Percentiles rank a stretch among this genome's conserved stretches.
Conservation (phyloP, 1,284 basidiomycete genomes). For the Trichosporon ovoides region DNA sequence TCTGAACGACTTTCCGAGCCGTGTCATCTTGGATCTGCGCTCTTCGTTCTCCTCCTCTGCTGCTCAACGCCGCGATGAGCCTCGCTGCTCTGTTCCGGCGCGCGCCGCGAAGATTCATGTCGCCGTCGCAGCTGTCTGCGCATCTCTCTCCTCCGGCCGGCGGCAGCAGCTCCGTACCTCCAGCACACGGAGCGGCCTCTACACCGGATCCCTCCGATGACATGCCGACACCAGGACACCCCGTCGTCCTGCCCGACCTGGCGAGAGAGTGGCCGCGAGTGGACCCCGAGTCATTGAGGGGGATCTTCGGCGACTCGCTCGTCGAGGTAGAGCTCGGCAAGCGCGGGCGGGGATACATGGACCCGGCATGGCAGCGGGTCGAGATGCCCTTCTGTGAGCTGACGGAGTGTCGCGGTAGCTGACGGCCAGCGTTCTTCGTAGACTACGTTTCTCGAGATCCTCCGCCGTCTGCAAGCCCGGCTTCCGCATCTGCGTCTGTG, state of each 20-base stretch:
- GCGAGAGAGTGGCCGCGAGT: conserved; percentile 26
- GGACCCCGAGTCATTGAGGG: conserved; percentile 27
- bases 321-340: conserved; percentile 42
- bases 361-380: conserved; percentile 34
- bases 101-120: background rate
- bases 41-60: background rate
- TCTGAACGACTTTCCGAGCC: background rate
- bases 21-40: background rate
- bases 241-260: conserved; percentile 29
- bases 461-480: background rate
- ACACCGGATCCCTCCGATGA: background rate
- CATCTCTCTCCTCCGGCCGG: background rate
- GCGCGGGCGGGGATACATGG: conserved; percentile 37
- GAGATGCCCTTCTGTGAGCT: conserved; percentile 31
- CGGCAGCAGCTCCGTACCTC: background rate
- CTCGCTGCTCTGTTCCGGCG: background rate
- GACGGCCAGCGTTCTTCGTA: background rate
- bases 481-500: background rate
- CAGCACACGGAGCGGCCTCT: background rate
- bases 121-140: background rate
- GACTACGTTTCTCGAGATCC: background rate
- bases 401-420: conserved; percentile 19
- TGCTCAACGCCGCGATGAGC: background rate
- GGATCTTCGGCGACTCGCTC: conserved; percentile 25
- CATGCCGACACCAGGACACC: conserved; percentile 6